These are phyloP conservation scores for Auriscalpium orientale DNA, from an alignment of 768 basidiomycete species.

Conservation along the genomic window DNA sequence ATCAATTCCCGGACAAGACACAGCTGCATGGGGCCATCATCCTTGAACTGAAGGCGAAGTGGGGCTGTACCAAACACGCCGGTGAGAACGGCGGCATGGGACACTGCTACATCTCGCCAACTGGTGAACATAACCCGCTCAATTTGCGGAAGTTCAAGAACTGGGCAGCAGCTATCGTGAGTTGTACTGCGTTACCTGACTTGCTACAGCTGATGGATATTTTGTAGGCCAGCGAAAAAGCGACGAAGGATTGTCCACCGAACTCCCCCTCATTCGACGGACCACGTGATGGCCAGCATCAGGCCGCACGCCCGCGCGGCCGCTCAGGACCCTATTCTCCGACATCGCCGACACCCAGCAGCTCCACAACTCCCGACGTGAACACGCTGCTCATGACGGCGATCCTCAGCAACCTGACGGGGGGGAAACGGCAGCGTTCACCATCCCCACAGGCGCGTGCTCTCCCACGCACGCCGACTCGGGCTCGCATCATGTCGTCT, in stretches of 20 bases:
- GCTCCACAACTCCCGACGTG: neutral
- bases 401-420: neutral
- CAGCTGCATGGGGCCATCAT: slow-evolving; percentile 3
- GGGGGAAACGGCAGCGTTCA: neutral
- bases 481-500: neutral
- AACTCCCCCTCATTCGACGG: slow-evolving; percentile 11
- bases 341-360: neutral
- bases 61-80: neutral
- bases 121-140: slow-evolving; percentile 1
- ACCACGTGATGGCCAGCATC: slow-evolving; percentile 7
- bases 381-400: slow-evolving; percentile 2
- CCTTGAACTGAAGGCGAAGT: neutral
- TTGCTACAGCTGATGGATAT: neutral
- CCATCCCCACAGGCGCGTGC: neutral
- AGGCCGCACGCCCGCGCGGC: slow-evolving; percentile 3
- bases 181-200: neutral
- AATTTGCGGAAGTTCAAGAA: slow-evolving; percentile 8
- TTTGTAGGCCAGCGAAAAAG: neutral
- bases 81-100: slow-evolving; percentile 3
- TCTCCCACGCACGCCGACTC: neutral
- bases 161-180: slow-evolving; percentile 13
- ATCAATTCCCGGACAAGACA: neutral
- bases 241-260: slow-evolving; percentile 9
- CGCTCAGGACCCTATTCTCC: slow-evolving; percentile 5
- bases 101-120: neutral